Percentiles rank a stretch among this genome's conserved stretches.
Conservation (phyloP, 345 rosid genomes). For the Gossypium thurberi region DNA sequence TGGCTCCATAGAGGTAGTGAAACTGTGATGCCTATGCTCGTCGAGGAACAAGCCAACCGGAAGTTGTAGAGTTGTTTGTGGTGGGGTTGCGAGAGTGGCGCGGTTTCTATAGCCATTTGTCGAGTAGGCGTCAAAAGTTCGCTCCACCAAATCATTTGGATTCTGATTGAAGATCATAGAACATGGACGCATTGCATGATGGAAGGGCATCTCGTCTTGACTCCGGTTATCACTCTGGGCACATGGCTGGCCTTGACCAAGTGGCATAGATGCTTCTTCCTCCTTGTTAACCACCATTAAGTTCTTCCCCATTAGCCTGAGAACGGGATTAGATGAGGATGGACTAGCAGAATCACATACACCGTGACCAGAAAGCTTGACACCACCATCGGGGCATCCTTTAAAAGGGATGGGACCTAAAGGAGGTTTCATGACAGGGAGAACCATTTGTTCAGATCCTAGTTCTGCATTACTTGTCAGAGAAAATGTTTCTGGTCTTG, state of each 20-base stretch:
- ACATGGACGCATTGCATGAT: slow-evolving; percentile 23
- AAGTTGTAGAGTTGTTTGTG: slow-evolving; percentile 18
- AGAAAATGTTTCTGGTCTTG: slow-evolving; percentile 30
- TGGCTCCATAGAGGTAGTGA: slow-evolving; percentile 13
- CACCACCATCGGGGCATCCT: slow-evolving; percentile 28
- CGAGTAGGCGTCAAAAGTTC: slow-evolving; percentile 21
- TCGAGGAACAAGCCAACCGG: slow-evolving; percentile 24
- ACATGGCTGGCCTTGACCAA: slow-evolving; percentile 26
- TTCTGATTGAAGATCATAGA: slow-evolving; percentile 22
- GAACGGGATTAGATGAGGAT: slow-evolving; percentile 58
- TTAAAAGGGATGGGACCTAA: slow-evolving; percentile 21
- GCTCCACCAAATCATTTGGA: slow-evolving; percentile 20
- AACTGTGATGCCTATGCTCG: slow-evolving; percentile 17
- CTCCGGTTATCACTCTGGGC: slow-evolving; percentile 20
- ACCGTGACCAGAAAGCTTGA: slow-evolving; percentile 23
- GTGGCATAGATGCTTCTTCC: slow-evolving; percentile 39
- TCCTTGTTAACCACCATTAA: slow-evolving; percentile 86
- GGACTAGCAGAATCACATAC: slow-evolving; percentile 62
- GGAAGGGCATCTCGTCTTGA: slow-evolving; percentile 20
- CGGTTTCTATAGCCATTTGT: slow-evolving; percentile 18
- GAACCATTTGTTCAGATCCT: slow-evolving; percentile 34
- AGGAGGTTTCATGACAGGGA: slow-evolving; percentile 21
- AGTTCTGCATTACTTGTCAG: slow-evolving; percentile 25
- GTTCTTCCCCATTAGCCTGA: slow-evolving; percentile 95
- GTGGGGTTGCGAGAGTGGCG: slow-evolving; percentile 6